These are phyloP conservation scores for Elaeis guineensis DNA, from an alignment of 176 grass and related monocot genomes.

Conservation along the genomic window DNA sequence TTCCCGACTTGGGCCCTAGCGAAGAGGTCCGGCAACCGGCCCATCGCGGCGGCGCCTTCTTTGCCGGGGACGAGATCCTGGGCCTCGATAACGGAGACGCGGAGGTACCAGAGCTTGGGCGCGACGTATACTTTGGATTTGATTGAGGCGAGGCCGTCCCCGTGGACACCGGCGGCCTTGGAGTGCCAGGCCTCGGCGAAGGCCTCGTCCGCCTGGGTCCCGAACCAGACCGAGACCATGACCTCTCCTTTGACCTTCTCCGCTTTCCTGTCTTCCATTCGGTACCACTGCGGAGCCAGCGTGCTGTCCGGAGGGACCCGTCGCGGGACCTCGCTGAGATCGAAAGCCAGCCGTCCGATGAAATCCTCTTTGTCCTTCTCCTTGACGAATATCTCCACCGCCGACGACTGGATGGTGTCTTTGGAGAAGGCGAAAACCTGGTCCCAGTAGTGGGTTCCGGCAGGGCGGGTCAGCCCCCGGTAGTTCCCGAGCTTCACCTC, in stretches of 20 bases:
- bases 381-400: conserved; percentile 59
- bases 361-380: conserved; percentile 62
- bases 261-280: conserved; percentile 69
- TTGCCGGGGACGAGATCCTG: conserved; percentile 48
- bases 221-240: conserved; percentile 75
- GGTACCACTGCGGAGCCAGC: conserved; percentile 85
- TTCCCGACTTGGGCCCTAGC: conserved; percentile 61
- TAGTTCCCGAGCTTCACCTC: conserved; percentile 98
- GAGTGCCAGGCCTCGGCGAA: conserved; percentile 93
- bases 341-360: conserved; percentile 70
- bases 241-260: conserved; percentile 43
- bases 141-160: conserved; percentile 66
- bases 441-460: conserved; percentile 44
- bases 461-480: conserved; percentile 52
- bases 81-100: conserved; percentile 58
- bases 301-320: conserved; percentile 80
- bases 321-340: conserved; percentile 72
- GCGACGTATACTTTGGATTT: conserved; percentile 89
- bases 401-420: conserved; percentile 77
- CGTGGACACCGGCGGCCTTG: conserved; percentile 66
- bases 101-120: conserved; percentile 90
- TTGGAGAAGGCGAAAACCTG: conserved; percentile 89
- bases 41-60: not conserved
- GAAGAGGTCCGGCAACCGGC: conserved; percentile 61
- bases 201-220: conserved; percentile 87